Evolutionary conservation across 331 rosid genomes (phyloP).

Genomic region (Spiraea crenata): DNA sequence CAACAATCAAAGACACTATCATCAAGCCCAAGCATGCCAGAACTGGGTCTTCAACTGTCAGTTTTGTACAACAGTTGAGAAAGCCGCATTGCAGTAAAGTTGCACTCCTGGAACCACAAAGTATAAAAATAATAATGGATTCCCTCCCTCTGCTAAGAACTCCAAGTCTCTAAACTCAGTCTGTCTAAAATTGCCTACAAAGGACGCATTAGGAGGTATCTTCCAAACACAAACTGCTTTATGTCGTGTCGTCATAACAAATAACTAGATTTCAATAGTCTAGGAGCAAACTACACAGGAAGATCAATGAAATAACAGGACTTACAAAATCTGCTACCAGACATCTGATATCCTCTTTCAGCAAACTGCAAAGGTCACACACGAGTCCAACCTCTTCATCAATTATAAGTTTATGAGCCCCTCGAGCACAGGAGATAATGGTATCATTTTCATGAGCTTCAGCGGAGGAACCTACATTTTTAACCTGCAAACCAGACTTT

Average conservation of each 20-base stretch:
- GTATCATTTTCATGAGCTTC: slow-evolving; percentile 6
- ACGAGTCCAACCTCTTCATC: slow-evolving; percentile 52
- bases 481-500: slow-evolving; percentile 35
- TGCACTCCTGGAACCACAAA: no score
- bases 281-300: not conserved
- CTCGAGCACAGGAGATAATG: slow-evolving; percentile 33
- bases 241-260: no score
- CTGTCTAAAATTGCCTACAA: no score
- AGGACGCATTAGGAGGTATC: no score
- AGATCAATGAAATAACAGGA: not conserved
- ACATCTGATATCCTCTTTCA: slow-evolving; percentile 42
- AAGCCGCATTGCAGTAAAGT: no score
- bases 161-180: no score
- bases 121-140: no score
- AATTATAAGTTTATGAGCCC: slow-evolving; percentile 39
- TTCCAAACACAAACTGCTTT: no score
- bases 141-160: no score
- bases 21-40: no score
- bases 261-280: no score
- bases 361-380: slow-evolving; percentile 39
- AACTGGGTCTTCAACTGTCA: slow-evolving; percentile 23
- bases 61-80: not conserved
- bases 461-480: slow-evolving; percentile 15
- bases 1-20: no score
- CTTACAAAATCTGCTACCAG: slow-evolving; percentile 53